Conservation (phyloP, 163 green algal species). For the Botryococcus braunii region DNA sequence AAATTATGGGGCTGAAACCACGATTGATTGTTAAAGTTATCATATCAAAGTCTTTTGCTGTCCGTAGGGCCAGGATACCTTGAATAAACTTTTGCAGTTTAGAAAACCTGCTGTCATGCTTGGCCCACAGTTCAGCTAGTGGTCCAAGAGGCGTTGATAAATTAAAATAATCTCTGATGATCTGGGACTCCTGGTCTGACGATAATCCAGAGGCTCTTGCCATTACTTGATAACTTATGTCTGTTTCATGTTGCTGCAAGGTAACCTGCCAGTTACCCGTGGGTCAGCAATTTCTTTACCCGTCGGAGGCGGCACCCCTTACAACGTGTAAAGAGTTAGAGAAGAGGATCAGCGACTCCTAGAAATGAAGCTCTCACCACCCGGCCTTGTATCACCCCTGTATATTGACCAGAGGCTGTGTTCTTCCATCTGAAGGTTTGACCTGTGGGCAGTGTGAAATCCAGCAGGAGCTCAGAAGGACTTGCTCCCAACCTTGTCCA, state of each 20-base stretch:
- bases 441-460: constrained; percentile 73
- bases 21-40: too few relatives aligned
- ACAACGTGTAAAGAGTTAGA: not conserved
- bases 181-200: constrained; percentile 30
- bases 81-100: too few relatives aligned
- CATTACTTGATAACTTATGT: constrained; percentile 54
- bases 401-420: constrained; percentile 44
- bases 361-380: too few relatives aligned
- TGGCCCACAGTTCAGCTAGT: constrained; percentile 43
- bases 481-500: too few relatives aligned
- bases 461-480: constrained; percentile 67
- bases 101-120: too few relatives aligned
- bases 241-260: constrained; percentile 43
- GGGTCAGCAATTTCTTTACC: too few relatives aligned
- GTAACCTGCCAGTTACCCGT: constrained; percentile 47
- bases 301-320: too few relatives aligned
- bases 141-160: constrained; percentile 33
- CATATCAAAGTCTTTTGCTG: too few relatives aligned
- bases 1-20: too few relatives aligned
- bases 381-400: constrained; percentile 60
- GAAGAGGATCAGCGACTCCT: not conserved
- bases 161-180: constrained; percentile 78
- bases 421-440: constrained; percentile 78
- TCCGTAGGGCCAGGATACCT: too few relatives aligned
- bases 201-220: constrained; percentile 14